A percentile compares a stretch with the other conserved stretches of the same genome.
phyloP scores from a whole-genome alignment of 2,329 filamentous ascomycete genomes.

The Hawksworthiomyces lignivorus region DNA sequence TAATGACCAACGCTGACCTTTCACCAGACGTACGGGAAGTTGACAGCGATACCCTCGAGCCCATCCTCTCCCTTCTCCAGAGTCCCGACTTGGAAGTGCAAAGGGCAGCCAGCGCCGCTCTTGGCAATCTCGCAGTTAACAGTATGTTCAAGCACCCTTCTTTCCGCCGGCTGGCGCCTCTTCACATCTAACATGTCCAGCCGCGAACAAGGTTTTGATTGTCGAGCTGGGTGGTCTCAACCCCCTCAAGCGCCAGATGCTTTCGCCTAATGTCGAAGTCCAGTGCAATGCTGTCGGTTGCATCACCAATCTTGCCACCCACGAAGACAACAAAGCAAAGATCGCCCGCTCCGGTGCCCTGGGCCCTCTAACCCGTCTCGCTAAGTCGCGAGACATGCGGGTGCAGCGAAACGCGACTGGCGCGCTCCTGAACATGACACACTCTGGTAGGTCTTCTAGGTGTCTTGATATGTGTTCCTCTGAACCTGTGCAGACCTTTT shows the following conservation, averaged over 20 bases:
- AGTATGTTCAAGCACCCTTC: slow-evolving; percentile 54
- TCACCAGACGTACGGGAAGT: slow-evolving; percentile 86
- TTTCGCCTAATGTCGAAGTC: slow-evolving; percentile 94
- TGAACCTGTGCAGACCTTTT: neutral
- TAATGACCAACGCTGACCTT: slow-evolving; percentile 6
- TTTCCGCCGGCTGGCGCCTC: neutral
- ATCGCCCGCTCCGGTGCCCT: slow-evolving; percentile 93
- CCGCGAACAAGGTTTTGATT: slow-evolving; percentile 96
- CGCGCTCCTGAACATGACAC: slow-evolving; percentile 96
- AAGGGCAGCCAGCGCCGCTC: slow-evolving; percentile 86
- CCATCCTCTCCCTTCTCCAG: slow-evolving; percentile 89
- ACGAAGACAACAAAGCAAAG: slow-evolving; percentile 98
- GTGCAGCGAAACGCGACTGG: slow-evolving; percentile 97
- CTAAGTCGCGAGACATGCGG: slow-evolving; percentile 97
- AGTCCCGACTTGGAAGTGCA: slow-evolving; percentile 97
- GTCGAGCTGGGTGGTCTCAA: slow-evolving; percentile 84
- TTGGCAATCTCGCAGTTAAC: slow-evolving; percentile 95
- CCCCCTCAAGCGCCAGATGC: slow-evolving; percentile 95
- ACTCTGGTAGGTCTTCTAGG: slow-evolving; percentile 62
- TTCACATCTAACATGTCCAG: slow-evolving; percentile 36
- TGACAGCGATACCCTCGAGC: slow-evolving; percentile 87
- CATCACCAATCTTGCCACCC: slow-evolving; percentile 95
- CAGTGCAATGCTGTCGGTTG: slow-evolving; percentile 99
- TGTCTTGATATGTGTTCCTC: neutral
- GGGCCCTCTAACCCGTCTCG: slow-evolving; percentile 80